Conservation (phyloP, 2,329 filamentous ascomycete species). For the Pseudogymnoascus sp. region DNA sequence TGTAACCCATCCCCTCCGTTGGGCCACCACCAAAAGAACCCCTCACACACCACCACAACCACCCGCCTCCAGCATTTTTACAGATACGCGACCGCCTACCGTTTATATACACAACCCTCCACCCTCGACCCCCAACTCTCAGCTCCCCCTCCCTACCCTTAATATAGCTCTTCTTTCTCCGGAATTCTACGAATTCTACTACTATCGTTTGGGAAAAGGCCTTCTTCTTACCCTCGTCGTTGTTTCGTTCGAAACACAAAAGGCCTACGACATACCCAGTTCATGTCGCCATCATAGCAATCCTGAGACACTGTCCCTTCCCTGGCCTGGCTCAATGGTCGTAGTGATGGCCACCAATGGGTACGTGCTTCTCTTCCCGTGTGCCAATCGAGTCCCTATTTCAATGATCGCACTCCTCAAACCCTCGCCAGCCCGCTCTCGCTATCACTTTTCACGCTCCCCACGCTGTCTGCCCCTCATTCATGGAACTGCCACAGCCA, state of each 20-base stretch:
- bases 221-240: background rate
- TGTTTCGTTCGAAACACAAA: background rate
- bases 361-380: conserved; percentile 19
- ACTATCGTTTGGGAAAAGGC: background rate
- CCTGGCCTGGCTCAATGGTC: conserved; percentile 18
- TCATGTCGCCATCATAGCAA: conserved; percentile 7
- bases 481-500: conserved; percentile 10
- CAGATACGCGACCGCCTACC: background rate
- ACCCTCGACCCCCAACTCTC: background rate
- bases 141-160: background rate
- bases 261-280: background rate
- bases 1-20: background rate
- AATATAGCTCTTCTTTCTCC: background rate
- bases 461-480: conserved; percentile 18
- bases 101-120: background rate
- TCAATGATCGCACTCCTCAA: background rate
- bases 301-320: conserved; percentile 7
- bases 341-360: conserved; percentile 26
- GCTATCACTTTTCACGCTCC: conserved; percentile 15
- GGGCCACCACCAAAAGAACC: background rate
- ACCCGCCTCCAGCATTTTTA: conserved; percentile 5
- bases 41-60: background rate
- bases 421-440: background rate
- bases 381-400: conserved; percentile 4
- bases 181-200: background rate